Conservation (phyloP, 495 filamentous ascomycete genomes). For the Bathelium albidoporum region DNA sequence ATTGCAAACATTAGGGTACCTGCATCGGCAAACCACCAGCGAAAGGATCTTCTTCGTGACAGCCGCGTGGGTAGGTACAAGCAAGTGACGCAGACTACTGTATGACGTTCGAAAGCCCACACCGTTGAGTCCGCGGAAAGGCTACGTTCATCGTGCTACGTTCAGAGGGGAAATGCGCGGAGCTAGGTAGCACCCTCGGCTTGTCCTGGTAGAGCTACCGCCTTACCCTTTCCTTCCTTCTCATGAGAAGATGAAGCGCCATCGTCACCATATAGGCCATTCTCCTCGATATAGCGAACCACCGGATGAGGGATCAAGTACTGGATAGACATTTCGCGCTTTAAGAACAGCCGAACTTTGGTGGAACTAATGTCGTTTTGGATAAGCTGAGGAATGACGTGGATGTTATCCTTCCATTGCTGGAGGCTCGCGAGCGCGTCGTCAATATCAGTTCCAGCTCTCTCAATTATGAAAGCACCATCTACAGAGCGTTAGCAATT, state of each 20-base stretch:
- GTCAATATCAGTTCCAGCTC: slow-evolving; percentile 79
- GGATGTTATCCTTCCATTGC: slow-evolving; percentile 67
- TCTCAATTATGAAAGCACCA: slow-evolving; percentile 38
- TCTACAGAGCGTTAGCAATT: neutral
- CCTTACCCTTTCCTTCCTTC: slow-evolving; percentile 26
- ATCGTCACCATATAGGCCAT: slow-evolving; percentile 64
- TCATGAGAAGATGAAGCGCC: slow-evolving; percentile 28
- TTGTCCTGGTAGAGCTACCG: neutral
- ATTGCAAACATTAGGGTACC: too few relatives aligned
- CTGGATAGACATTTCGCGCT: slow-evolving; percentile 67
- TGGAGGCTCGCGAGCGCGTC: slow-evolving; percentile 41
- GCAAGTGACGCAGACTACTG: neutral
- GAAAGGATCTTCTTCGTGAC: too few relatives aligned
- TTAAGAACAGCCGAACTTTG: slow-evolving; percentile 75
- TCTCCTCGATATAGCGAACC: slow-evolving; percentile 67
- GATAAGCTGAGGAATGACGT: slow-evolving; percentile 79
- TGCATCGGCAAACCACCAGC: too few relatives aligned
- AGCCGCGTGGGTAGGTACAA: too few relatives aligned
- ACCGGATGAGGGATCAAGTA: slow-evolving; percentile 56
- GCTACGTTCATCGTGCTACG: slow-evolving; percentile 10
- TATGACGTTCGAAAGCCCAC: neutral
- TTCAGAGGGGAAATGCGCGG: slow-evolving; percentile 8
- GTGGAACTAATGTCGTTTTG: slow-evolving; percentile 85
- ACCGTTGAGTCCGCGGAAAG: neutral
- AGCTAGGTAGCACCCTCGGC: neutral